phyloP scores from a whole-genome alignment of 441 rosid genomes.

The Pelargonium myrrhifolium region DNA sequence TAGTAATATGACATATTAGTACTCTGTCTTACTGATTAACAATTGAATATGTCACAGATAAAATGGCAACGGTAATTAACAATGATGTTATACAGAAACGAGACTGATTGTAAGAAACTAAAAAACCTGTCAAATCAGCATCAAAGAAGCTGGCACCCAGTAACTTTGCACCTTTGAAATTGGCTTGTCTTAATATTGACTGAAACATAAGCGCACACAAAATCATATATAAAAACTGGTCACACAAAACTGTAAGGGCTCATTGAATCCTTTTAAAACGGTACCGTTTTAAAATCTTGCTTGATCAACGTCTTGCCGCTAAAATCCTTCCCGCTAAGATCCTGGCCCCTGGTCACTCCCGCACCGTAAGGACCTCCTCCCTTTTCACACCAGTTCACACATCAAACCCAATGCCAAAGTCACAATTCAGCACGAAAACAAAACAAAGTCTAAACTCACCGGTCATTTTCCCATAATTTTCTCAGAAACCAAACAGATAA shows the following conservation, averaged over 20 bases:
- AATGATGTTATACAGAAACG: not conserved
- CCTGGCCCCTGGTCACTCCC: constrained; percentile 88
- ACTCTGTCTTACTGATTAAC: not conserved
- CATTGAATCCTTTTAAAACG: not conserved
- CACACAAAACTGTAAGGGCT: not conserved
- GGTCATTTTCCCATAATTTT: not conserved
- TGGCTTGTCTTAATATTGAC: constrained; percentile 85
- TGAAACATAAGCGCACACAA: constrained; percentile 20
- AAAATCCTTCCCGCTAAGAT: constrained; percentile 73
- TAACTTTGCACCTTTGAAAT: constrained; percentile 79
- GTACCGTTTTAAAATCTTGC: constrained; percentile 90
- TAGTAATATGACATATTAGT: not conserved
- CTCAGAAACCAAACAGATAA: not conserved
- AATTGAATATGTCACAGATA: no score
- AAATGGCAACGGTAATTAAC: no score
- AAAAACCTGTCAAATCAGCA: constrained; percentile 79
- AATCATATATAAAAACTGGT: not conserved
- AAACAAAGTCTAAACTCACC: not conserved
- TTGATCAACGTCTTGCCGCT: constrained; percentile 73
- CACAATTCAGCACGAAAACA: not conserved
- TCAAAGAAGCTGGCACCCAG: constrained; percentile 94
- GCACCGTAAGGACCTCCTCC: constrained; percentile 93
- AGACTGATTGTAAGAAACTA: not conserved
- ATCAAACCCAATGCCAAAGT: no score
- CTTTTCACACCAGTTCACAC: constrained; percentile 22